Evolutionary conservation across 2,329 filamentous ascomycete species (phyloP).

Genomic region (Anisogramma anomala): DNA sequence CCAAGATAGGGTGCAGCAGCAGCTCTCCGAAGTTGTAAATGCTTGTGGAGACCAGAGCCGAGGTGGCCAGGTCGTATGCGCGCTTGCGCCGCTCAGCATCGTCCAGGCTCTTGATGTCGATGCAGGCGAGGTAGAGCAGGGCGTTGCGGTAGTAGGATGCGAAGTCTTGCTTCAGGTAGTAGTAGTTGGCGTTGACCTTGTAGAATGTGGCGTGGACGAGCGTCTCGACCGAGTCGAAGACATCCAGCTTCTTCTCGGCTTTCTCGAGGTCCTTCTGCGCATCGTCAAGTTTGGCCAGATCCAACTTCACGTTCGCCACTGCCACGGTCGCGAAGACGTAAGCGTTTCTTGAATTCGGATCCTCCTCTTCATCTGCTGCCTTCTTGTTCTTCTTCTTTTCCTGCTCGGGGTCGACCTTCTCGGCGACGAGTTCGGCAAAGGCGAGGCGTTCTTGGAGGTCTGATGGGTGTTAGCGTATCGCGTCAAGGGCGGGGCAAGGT

Average conservation of each 20-base stretch:
- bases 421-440: slow-evolving; percentile 73
- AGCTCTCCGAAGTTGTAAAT: slow-evolving; percentile 99
- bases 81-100: slow-evolving; percentile 65
- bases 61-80: slow-evolving; percentile 86
- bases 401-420: slow-evolving; percentile 81
- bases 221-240: slow-evolving; percentile 89
- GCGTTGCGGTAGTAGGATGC: slow-evolving; percentile 96
- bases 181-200: slow-evolving; percentile 87
- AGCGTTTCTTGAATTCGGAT: slow-evolving; percentile 65
- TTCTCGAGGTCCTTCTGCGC: slow-evolving; percentile 77
- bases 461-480: slow-evolving; percentile 26
- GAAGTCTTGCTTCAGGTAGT: slow-evolving; percentile 86
- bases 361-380: slow-evolving; percentile 14
- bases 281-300: slow-evolving; percentile 66
- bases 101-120: slow-evolving; percentile 67
- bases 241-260: slow-evolving; percentile 78
- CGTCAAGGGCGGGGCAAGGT: too few species aligned
- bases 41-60: slow-evolving; percentile 81
- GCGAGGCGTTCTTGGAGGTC: slow-evolving; percentile 76
- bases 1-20: slow-evolving; percentile 91
- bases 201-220: slow-evolving; percentile 96
- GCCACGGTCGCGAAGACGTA: slow-evolving; percentile 89
- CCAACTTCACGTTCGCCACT: slow-evolving; percentile 76
- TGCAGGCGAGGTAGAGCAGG: slow-evolving; percentile 92
- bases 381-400: slow-evolving; percentile 16